phyloP scores from a whole-genome alignment of 2,329 filamentous ascomycete species.

The Sordariomycetes sp. region DNA sequence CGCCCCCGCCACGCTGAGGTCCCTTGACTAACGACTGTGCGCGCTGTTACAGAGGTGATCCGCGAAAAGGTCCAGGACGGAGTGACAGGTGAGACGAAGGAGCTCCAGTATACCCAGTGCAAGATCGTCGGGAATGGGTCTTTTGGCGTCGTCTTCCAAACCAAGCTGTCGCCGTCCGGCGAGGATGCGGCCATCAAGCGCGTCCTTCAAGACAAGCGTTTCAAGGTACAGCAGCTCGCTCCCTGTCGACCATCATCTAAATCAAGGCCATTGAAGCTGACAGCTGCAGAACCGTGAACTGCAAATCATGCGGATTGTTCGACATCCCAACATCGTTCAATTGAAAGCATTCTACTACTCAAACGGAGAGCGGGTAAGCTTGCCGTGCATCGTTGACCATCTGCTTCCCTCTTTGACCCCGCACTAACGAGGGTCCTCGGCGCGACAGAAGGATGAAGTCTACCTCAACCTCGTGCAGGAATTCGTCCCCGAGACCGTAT shows the following conservation, averaged over 20 bases:
- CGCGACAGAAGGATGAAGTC: slow-evolving; percentile 78
- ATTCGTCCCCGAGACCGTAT: slow-evolving; percentile 96
- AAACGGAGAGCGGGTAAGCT: slow-evolving; percentile 83
- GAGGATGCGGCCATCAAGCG: slow-evolving; percentile 99
- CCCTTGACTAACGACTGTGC: slow-evolving; percentile 11
- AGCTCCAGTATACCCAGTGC: slow-evolving; percentile 97
- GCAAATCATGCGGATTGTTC: slow-evolving; percentile 98
- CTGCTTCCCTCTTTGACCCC: too few species aligned
- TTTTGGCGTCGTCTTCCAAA: slow-evolving; percentile 98
- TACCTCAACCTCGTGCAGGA: slow-evolving; percentile 98
- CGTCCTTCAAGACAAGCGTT: slow-evolving; percentile 96
- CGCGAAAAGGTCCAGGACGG: slow-evolving; percentile 99
- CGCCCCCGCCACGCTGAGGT: background rate
- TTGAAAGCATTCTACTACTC: slow-evolving; percentile 99
- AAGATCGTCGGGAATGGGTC: slow-evolving; percentile 99
- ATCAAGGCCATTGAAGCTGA: slow-evolving; percentile 1
- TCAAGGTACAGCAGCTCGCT: slow-evolving; percentile 57
- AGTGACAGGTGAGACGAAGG: slow-evolving; percentile 87
- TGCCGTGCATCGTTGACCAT: background rate
- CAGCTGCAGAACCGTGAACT: slow-evolving; percentile 78
- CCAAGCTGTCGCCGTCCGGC: slow-evolving; percentile 91
- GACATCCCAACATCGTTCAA: slow-evolving; percentile 97
- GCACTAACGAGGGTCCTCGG: slow-evolving; percentile 5
- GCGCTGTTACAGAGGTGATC: slow-evolving; percentile 61
- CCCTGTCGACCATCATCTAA: background rate